Conservation (phyloP, 805 yeast species). For the Sugiyamaella qingdaonensis region DNA sequence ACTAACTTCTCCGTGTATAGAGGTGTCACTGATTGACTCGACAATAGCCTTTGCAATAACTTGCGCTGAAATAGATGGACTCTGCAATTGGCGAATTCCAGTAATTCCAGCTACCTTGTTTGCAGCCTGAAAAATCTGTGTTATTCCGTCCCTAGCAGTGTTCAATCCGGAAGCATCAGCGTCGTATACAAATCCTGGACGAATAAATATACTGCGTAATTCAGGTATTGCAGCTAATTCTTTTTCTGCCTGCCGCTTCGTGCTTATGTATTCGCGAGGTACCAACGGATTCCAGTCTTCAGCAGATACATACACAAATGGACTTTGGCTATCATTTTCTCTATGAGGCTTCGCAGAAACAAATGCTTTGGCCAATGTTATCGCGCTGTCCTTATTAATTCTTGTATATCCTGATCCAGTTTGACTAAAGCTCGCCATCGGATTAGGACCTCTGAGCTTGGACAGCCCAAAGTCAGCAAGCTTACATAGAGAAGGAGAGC, state of each 20-base stretch:
- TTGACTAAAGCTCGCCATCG: conserved; percentile 33
- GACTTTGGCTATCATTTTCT: conserved; percentile 11
- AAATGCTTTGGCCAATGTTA: conserved; percentile 56
- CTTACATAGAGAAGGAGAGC: conserved; percentile 7
- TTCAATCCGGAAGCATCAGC: conserved; percentile 1
- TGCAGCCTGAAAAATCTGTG: background rate
- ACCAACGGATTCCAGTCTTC: conserved; percentile 64
- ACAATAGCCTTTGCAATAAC: conserved; percentile 59
- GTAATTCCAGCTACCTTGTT: background rate
- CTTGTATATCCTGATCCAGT: conserved; percentile 52
- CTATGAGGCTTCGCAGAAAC: conserved; percentile 23
- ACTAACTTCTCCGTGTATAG: conserved; percentile 53
- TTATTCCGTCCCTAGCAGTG: conserved; percentile 6
- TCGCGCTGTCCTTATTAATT: conserved; percentile 66
- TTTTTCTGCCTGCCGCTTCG: conserved; percentile 74
- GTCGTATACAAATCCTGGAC: conserved; percentile 86
- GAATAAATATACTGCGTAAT: conserved; percentile 57
- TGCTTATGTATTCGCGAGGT: conserved; percentile 65
- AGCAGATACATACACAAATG: conserved; percentile 77
- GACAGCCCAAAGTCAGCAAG: conserved; percentile 12
- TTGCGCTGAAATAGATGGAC: conserved; percentile 42
- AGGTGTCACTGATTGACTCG: conserved; percentile 48
- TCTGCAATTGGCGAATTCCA: conserved; percentile 25
- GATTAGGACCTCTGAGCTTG: conserved; percentile 51
- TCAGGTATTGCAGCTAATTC: conserved; percentile 44